Conservation (phyloP, 176 grass and related monocot genomes). For the Poa annua region DNA sequence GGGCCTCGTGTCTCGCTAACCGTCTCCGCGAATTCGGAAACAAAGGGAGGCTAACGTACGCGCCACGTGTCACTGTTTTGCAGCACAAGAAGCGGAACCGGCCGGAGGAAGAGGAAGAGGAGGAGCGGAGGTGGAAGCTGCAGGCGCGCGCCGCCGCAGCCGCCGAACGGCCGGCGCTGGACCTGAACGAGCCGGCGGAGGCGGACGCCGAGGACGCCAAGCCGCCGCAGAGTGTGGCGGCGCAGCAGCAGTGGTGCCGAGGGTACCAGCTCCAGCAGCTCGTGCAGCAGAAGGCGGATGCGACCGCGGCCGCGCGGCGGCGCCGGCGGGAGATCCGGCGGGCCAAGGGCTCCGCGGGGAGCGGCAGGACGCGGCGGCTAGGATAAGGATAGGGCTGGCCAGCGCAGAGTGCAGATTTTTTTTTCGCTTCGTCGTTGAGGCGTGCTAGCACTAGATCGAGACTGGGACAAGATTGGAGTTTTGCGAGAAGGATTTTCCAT, state of each 20-base stretch:
- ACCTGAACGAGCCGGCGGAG: conserved; percentile 53
- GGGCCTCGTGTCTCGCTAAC: conserved; percentile 18
- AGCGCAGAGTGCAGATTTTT: background rate
- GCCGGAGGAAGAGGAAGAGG: background rate
- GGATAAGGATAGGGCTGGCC: conserved; percentile 30
- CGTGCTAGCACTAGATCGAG: background rate
- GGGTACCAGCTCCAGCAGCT: background rate
- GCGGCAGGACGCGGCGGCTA: conserved; percentile 30
- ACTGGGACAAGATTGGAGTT: background rate
- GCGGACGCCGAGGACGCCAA: background rate
- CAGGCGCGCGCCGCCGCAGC: background rate
- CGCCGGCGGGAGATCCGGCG: conserved; percentile 43
- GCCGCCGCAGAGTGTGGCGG: background rate
- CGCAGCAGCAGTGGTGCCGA: background rate
- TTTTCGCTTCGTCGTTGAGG: background rate
- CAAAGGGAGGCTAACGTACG: background rate
- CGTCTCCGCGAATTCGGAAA: background rate
- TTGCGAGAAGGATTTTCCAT: background rate
- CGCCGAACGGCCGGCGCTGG: conserved; percentile 11
- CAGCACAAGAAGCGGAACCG: conserved; percentile 34
- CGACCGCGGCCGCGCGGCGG: conserved; percentile 36
- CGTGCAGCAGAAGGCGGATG: conserved; percentile 33
- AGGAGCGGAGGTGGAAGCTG: background rate
- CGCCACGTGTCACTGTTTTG: conserved; percentile 48
- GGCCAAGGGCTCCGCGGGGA: conserved; percentile 21